Base-by-base conservation (phyloP, 768 basidiomycete species). In the Kwoniella dejecticola region DNA sequence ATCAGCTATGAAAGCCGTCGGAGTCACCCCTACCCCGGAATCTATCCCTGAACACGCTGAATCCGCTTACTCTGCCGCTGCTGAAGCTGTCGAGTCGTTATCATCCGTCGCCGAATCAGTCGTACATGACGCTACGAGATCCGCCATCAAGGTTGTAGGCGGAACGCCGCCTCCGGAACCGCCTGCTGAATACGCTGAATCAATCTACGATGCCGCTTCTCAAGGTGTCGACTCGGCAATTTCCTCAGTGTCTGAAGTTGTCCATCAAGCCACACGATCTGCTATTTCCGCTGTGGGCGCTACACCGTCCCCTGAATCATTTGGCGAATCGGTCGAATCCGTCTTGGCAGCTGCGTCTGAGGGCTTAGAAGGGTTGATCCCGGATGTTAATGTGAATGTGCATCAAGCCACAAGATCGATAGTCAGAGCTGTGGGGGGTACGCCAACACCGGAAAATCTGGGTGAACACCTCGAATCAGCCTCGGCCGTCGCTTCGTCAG, bases 261-360 rank as follows among this genome's bases (percentile, higher is more conserved):
- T 42, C 19, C 41, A 42, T 42, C 46, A 60, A 36, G 71, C 62
- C 19, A 73, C 71, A 11, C 63, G 71, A 30, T 71, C 71, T 7
- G 67, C 57, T 21, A 68, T 70, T 24, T 64, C 57, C 49, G 71
- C 74, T 21, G 69, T 56, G 6, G 74, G 71, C 1, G 67, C 64
- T 8, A 73, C 71, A 41, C 72, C 74, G 15, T 60, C 64, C 2
- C 68, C 74, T 2, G 74, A 76, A 47, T 53, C 46, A 24, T 41
- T 64, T 10, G 54, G 55, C 23, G 74, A 74, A 56, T 56, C 68
- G n/a, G 58, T 66, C 48, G 69, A 66, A 55, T 65, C 67, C 7
- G 42, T 52, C 10, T 44, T 62, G 10, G 58, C 58, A 12, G 58
- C 45, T 27, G 68, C 44, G 6, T 41, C 50, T 2, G 52, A 60